phyloP scores from a whole-genome alignment of 108 stramenopile species.

The Stephanodiscus minutulus region DNA sequence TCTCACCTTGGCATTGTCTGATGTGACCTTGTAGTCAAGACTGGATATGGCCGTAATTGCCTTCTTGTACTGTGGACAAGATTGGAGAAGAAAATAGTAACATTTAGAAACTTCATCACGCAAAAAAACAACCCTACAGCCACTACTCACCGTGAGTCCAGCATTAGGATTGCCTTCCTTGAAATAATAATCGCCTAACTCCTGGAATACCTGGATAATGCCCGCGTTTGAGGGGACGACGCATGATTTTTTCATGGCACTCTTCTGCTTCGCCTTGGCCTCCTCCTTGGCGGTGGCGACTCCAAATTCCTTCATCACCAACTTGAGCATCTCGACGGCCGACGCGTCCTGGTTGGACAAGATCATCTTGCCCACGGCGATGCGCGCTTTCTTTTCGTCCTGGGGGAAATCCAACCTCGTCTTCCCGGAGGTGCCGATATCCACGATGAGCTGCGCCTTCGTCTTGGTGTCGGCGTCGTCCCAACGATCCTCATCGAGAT shows the following conservation, averaged over 20 bases:
- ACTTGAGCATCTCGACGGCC: constrained; percentile 52
- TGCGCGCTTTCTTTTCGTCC: constrained; percentile 54
- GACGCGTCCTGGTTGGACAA: constrained; percentile 45
- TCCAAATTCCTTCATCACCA: constrained; percentile 67
- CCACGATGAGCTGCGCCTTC: constrained; percentile 45
- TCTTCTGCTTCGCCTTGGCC: constrained; percentile 44
- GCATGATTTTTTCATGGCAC: constrained; percentile 48
- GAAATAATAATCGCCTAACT: constrained; percentile 57
- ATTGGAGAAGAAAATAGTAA: not conserved
- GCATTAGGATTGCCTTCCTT: constrained; percentile 66
- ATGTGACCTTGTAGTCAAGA: constrained; percentile 69
- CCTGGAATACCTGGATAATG: constrained; percentile 56
- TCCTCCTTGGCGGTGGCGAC: constrained; percentile 53
- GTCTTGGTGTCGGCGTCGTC: constrained; percentile 31
- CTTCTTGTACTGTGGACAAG: constrained; percentile 38
- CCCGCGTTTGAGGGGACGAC: constrained; percentile 60
- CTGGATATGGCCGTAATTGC: constrained; percentile 53
- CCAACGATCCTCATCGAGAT: constrained; percentile 44
- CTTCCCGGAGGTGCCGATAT: constrained; percentile 42
- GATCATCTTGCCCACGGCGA: constrained; percentile 56
- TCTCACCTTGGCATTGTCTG: constrained; percentile 73
- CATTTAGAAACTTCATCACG: not conserved
- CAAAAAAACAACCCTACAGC: constrained; percentile 15
- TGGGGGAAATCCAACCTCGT: constrained; percentile 66
- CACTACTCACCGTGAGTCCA: constrained; percentile 26